A percentile compares a stretch with the other conserved stretches of the same genome.
Evolutionary conservation across 179 eudicot species (phyloP).

Genomic region (Silene vulgaris): DNA sequence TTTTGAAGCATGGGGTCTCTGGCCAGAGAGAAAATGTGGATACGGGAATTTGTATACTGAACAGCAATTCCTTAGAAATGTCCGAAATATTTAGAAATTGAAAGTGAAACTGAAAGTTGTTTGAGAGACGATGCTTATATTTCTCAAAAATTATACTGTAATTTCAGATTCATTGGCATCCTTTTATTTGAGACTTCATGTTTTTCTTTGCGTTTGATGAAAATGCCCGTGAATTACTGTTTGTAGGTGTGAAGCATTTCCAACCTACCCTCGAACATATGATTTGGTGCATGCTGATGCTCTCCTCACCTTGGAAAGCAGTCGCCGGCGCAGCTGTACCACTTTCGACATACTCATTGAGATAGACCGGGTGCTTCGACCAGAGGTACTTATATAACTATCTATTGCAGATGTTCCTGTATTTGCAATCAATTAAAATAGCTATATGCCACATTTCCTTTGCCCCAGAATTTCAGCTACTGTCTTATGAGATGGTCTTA

Average conservation of each 20-base stretch:
- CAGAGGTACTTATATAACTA: slow-evolving; percentile 58
- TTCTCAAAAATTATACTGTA: not conserved
- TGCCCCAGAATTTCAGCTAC: no score
- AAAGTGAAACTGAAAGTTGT: not conserved
- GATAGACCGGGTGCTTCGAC: slow-evolving; percentile 94
- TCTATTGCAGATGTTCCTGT: not conserved
- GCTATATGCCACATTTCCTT: not conserved
- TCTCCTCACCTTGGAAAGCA: slow-evolving; percentile 62
- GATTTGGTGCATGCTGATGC: slow-evolving; percentile 94
- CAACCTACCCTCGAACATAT: slow-evolving; percentile 90
- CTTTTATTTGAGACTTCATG: not conserved
- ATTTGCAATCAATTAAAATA: not conserved
- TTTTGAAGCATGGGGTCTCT: not conserved
- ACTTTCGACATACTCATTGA: slow-evolving; percentile 65
- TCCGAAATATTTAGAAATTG: not conserved
- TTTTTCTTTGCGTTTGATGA: slow-evolving; percentile 5
- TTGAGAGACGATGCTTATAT: not conserved
- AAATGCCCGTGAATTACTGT: not conserved
- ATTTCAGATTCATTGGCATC: slow-evolving; percentile 10
- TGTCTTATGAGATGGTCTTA: no score
- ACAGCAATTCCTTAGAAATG: not conserved
- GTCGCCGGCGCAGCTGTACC: slow-evolving; percentile 51
- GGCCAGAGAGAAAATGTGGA: no score
- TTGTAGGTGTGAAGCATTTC: slow-evolving; percentile 94
- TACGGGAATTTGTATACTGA: not conserved